A percentile compares a stretch with the other conserved stretches of the same genome.
Evolutionary conservation across 805 yeast genomes (phyloP).

Genomic region (Candida piceae): DNA sequence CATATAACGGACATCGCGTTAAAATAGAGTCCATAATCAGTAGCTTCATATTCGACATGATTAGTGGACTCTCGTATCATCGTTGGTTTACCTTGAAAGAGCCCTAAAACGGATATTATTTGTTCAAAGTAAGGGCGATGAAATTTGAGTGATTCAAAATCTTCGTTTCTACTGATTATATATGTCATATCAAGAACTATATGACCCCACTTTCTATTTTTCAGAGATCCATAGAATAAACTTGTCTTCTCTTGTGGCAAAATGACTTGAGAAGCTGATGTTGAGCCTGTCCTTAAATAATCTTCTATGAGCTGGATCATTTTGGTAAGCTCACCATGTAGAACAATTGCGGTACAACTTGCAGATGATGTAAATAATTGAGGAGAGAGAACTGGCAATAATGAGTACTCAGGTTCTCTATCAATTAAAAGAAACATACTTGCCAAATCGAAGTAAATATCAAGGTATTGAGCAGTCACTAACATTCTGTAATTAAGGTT

Average conservation of each 20-base stretch:
- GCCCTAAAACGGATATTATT: slow-evolving; percentile 56
- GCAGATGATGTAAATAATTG: slow-evolving; percentile 91
- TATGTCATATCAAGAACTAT: slow-evolving; percentile 76
- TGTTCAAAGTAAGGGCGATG: slow-evolving; percentile 46
- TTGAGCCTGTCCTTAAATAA: slow-evolving; percentile 51
- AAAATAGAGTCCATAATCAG: slow-evolving; percentile 71
- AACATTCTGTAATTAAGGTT: slow-evolving; percentile 50
- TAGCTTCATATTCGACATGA: slow-evolving; percentile 89
- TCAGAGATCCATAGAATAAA: slow-evolving; percentile 37
- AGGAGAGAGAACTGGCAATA: slow-evolving; percentile 67
- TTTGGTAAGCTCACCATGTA: slow-evolving; percentile 59
- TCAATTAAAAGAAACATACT: slow-evolving; percentile 70
- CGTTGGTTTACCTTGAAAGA: slow-evolving; percentile 77
- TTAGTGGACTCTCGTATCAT: slow-evolving; percentile 66
- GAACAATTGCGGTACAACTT: slow-evolving; percentile 57
- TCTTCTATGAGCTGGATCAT: slow-evolving; percentile 60
- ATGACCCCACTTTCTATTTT: slow-evolving; percentile 73
- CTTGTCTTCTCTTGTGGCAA: slow-evolving; percentile 28
- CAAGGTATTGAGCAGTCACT: slow-evolving; percentile 77
- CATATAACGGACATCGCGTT: slow-evolving; percentile 64
- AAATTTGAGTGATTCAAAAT: slow-evolving; percentile 41
- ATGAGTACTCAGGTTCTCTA: slow-evolving; percentile 82
- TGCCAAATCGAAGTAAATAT: slow-evolving; percentile 69
- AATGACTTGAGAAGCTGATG: slow-evolving; percentile 29
- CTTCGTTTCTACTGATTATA: slow-evolving; percentile 63